Evolutionary conservation across 352 stramenopile genomes (phyloP).

Genomic region (Plasmopara muralis): DNA sequence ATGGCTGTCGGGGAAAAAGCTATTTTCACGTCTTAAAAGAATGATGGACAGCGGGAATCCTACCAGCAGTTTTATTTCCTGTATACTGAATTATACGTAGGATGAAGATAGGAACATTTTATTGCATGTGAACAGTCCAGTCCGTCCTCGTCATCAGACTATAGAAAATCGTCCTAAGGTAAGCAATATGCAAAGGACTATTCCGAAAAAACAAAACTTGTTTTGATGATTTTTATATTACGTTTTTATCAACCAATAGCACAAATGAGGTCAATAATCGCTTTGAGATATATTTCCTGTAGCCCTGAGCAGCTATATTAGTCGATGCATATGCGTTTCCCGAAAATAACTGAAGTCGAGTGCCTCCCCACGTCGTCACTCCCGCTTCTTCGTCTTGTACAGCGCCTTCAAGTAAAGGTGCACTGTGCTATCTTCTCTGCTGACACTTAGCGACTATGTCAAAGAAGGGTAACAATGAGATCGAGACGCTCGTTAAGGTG

Average conservation of each 20-base stretch:
- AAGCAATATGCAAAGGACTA: too few species aligned
- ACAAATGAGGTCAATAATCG: not conserved
- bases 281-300: conserved; percentile 8
- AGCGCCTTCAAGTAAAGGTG: not conserved
- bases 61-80: too few species aligned
- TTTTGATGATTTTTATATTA: not conserved
- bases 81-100: too few species aligned
- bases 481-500: conserved; percentile 55
- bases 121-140: too few species aligned
- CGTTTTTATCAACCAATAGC: not conserved
- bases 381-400: conserved; percentile 19
- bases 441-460: conserved; percentile 27
- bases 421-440: not conserved
- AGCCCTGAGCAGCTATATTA: conserved; percentile 17
- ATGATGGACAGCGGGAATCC: too few species aligned
- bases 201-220: too few species aligned
- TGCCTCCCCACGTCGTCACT: conserved; percentile 9
- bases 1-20: too few species aligned
- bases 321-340: conserved; percentile 7
- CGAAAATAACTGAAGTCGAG: conserved; percentile 20
- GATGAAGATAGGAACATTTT: too few species aligned
- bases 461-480: conserved; percentile 67
- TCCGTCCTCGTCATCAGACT: too few species aligned
- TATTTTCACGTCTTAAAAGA: too few species aligned
- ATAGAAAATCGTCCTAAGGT: too few species aligned